Evolutionary conservation across 2,329 filamentous ascomycete genomes (phyloP), one percentile per base, ranked within the genome.

Genomic region (Aspergillaceae sp.): DNA sequence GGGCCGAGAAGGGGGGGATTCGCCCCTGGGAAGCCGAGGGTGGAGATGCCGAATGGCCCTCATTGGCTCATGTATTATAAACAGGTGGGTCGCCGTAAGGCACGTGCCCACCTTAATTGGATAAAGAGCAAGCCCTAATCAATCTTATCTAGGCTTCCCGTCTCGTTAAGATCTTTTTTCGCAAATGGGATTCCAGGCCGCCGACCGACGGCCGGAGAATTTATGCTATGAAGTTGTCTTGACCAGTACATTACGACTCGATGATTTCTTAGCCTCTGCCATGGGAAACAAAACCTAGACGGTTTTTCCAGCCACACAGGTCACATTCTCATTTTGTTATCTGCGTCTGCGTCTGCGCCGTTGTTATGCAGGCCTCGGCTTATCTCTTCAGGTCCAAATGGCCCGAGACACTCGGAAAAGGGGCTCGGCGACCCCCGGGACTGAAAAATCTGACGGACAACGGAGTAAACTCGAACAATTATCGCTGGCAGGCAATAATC

Each of bases 111-210:
- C 7, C 26, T 27, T 38, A 38, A 38, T 38, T 38, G 26, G 36
- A 38, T 8, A 11, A 38, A 27, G 11, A 9, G 9, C 8, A 3
- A 26, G 30, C 40, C 40, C 40, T 41, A 41, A 41, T 41, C 40
- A 41, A 41, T 41, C 40, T 41, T 29, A 41, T 41, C 40, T 41
- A 41, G 28, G 30, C 5, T 41, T 41, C 11, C 29, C 8, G 7
- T n/a, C 40, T 41, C 40, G 40, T 30, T 30, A 30, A 41, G 40
- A 41, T 41, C 40, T 30, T 41, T 32, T 41, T 40, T 40, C 38
- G 9, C 28, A 10, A 7, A 36, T 36, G 34, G n/a, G 34, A 36
- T 19, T 19, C 2, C 19, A 19, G 19, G 19, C 19, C 19, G 19
- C 19, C 19, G 19, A 19, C 19, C 19, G 19, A 19, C 19, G 19